A percentile compares a stretch with the other conserved stretches of the same genome.
phyloP scores from a whole-genome alignment of 768 basidiomycete species.

The Leccinum sublutescens region DNA sequence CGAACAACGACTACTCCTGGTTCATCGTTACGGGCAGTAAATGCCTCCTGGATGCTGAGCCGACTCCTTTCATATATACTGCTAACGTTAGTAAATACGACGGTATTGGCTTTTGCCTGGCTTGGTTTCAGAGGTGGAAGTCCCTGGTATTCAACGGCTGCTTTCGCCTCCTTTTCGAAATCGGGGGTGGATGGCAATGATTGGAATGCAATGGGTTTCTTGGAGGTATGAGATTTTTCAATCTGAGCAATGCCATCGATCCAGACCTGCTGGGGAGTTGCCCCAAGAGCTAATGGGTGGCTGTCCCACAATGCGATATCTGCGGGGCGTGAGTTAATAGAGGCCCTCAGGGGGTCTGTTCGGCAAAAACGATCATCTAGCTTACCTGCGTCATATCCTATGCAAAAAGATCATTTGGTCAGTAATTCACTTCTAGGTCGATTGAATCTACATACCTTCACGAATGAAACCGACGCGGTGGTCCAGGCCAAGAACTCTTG shows the following conservation, averaged over 20 bases:
- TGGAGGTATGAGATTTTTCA: constrained; percentile 40
- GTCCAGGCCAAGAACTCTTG: constrained; percentile 65
- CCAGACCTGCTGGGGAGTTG: constrained; percentile 77
- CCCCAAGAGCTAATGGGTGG: constrained; percentile 75
- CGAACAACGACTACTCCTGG: constrained; percentile 47
- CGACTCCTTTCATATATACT: constrained; percentile 44
- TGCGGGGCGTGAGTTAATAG: constrained; percentile 20
- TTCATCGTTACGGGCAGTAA: constrained; percentile 10
- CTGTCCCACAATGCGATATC: constrained; percentile 77
- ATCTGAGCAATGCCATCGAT: constrained; percentile 84
- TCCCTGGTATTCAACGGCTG: constrained; percentile 63
- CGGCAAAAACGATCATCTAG: neutral
- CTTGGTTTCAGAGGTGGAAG: constrained; percentile 60
- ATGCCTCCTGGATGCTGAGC: constrained; percentile 22
- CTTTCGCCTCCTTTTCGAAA: constrained; percentile 61
- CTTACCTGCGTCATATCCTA: constrained; percentile 71
- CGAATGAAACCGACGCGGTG: constrained; percentile 71
- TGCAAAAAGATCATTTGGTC: neutral
- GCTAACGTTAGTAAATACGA: constrained; percentile 67
- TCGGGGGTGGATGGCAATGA: constrained; percentile 51
- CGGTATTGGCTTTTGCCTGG: constrained; percentile 34
- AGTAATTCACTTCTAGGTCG: neutral
- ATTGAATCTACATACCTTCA: constrained; percentile 36
- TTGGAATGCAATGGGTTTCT: constrained; percentile 59
- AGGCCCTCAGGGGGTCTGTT: neutral